Conservation (phyloP, 1,284 basidiomycete genomes). For the Clitocybe nebularis region DNA sequence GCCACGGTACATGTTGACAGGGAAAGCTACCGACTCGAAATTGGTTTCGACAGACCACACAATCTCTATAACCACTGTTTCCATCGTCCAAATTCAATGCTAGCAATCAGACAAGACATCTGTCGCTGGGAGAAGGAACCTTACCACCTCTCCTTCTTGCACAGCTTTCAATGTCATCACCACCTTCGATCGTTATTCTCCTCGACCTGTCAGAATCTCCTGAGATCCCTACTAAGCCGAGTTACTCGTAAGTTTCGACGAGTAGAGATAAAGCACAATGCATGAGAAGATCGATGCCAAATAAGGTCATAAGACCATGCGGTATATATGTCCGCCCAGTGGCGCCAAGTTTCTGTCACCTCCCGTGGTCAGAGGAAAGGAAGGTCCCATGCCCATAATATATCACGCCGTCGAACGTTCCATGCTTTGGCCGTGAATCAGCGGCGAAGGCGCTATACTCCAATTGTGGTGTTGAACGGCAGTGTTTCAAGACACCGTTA, state of each 20-base stretch:
- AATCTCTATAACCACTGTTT: not conserved
- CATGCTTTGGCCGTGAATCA: slow-evolving; percentile 9
- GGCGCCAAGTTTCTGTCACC: slow-evolving; percentile 16
- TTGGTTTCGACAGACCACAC: not conserved
- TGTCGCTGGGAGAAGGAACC: not conserved
- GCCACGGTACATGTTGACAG: not conserved
- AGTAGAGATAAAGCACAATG: slow-evolving; percentile 6
- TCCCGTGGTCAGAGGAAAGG: slow-evolving; percentile 7
- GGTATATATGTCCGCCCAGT: slow-evolving; percentile 10
- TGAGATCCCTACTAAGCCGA: slow-evolving; percentile 15
- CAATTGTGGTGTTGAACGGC: not conserved
- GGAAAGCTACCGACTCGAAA: not conserved
- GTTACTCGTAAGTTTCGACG: slow-evolving; percentile 13
- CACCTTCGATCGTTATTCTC: slow-evolving; percentile 13
- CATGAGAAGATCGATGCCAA: slow-evolving; percentile 17
- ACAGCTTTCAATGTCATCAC: slow-evolving; percentile 14
- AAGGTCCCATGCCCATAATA: slow-evolving; percentile 17
- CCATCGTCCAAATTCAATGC: not conserved
- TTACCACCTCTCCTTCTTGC: slow-evolving; percentile 6
- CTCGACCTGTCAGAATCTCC: slow-evolving; percentile 15
- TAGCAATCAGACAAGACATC: not conserved
- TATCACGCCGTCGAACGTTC: slow-evolving; percentile 16
- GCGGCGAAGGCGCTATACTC: not conserved
- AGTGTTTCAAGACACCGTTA: slow-evolving; percentile 1
- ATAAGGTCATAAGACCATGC: slow-evolving; percentile 20